Evolutionary conservation across 169 alveolate genomes (phyloP).

Genomic region (Eimeria falciformis): DNA sequence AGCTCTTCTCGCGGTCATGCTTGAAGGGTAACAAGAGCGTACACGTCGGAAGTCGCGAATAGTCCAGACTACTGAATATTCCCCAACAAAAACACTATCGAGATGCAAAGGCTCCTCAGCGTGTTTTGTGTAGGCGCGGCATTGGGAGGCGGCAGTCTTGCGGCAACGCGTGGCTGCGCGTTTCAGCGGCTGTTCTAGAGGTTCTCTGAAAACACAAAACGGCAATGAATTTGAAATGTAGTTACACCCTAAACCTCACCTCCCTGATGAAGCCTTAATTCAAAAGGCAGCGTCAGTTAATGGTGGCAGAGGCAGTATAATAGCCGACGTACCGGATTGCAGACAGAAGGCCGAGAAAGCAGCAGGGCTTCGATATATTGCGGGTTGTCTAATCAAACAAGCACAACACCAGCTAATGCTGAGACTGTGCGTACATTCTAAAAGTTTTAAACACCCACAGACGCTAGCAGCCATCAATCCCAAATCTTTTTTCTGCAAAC

Average conservation of each 20-base stretch:
- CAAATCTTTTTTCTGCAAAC: too few species aligned
- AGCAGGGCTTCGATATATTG: too few species aligned
- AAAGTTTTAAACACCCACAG: too few species aligned
- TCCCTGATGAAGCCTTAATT: too few species aligned
- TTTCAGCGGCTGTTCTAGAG: background rate
- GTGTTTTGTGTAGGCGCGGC: background rate
- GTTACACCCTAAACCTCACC: background rate
- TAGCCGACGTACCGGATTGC: too few species aligned
- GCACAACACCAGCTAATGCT: too few species aligned
- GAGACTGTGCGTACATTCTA: too few species aligned
- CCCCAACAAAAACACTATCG: slow-evolving; percentile 47
- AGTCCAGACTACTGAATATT: slow-evolving; percentile 51
- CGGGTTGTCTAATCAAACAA: too few species aligned
- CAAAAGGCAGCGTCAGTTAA: too few species aligned
- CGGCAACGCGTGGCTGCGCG: background rate
- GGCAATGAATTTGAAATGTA: background rate
- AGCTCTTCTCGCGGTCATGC: background rate
- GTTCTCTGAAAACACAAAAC: background rate
- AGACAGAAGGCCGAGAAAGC: too few species aligned
- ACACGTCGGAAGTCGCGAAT: slow-evolving; percentile 63
- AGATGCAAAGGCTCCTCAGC: background rate
- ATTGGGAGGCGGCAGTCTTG: background rate
- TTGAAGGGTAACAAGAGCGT: background rate
- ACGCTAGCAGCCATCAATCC: too few species aligned
- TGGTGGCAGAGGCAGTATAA: too few species aligned